Base-by-base conservation (phyloP, 2,329 filamentous ascomycete genomes). In the Fusarium tuaranense region DNA sequence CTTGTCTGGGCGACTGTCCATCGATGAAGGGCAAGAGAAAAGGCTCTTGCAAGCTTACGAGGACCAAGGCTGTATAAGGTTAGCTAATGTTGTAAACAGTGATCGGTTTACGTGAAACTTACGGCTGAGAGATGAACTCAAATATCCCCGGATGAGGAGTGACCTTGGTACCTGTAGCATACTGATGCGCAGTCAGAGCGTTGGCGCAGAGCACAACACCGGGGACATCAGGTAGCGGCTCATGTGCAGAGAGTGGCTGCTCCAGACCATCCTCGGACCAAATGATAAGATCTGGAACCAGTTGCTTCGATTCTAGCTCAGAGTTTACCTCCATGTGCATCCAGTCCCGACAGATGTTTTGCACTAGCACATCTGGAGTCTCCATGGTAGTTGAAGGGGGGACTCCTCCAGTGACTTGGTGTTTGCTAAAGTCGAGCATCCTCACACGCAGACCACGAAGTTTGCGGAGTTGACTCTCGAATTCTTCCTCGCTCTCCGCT, bases 111-210 rank as follows among this genome's bases (percentile, higher is more conserved):
- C 27, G 27, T 2, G 27, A 27, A 27, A 27, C 27, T 27, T 68
- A 83, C 80, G 84, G 84, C 18, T 83, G 83, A 14, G 83, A 82
- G 14, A 84, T 79, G 30, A 83, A 84, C 57, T 85, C 83, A 7
- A 82, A 78, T 4, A 84, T 70, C 2, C 76, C 77, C 30, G 70
- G 70, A 2, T 67, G 57, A 1, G 62, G 70, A 13, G 67, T 74
- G 1, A 66, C 70, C 30, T 77, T 71, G 39, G 73, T 53, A 1
- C 71, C 77, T 27, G 59, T 77, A 22, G 68, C 70, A 25, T 78
- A 67, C n/a, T 75, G 76, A 48, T 82, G 80, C 0, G 81, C 83
- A 18, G 78, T 77, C 3, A 81, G 65, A 0, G 81, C 77, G 59
- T 81, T 81, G 16, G 76, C 73, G 46, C 83, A 84, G 1, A 84